Percentiles rank a stretch among this genome's conserved stretches.
Evolutionary conservation across 1,284 basidiomycete species (phyloP).

Genomic region (Ustilago shanxiensis): DNA sequence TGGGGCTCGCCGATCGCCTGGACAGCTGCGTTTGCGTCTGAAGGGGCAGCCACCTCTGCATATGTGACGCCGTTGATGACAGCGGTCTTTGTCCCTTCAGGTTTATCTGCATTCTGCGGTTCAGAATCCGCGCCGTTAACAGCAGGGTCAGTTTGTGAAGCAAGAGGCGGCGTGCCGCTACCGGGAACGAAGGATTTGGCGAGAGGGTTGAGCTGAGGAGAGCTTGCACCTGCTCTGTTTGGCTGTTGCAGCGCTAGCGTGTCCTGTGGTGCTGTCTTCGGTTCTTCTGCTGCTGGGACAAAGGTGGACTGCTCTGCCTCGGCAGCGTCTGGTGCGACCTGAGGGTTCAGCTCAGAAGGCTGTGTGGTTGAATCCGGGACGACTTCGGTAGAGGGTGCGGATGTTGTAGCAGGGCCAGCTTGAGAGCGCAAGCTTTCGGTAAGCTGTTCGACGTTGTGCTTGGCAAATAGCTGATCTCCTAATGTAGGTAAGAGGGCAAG

Average conservation of each 20-base stretch:
- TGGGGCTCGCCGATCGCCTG: background rate
- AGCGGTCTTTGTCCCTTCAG: background rate
- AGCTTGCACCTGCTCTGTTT: conserved; percentile 17
- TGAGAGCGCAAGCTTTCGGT: conserved; percentile 77
- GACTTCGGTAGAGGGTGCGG: background rate
- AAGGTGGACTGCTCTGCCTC: background rate
- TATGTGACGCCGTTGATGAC: background rate
- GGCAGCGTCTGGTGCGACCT: background rate
- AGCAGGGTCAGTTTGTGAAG: background rate
- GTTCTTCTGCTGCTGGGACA: background rate
- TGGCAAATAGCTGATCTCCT: conserved; percentile 78
- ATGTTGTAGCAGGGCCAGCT: conserved; percentile 23
- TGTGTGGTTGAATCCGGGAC: conserved; percentile 13
- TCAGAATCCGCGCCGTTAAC: background rate
- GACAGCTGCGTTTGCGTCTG: background rate
- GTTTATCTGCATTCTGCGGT: background rate
- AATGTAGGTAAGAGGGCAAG: conserved; percentile 84
- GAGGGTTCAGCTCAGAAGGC: conserved; percentile 8
- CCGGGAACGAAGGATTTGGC: conserved; percentile 45
- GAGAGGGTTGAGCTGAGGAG: conserved; percentile 44
- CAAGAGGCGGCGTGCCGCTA: background rate
- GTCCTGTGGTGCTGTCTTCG: background rate
- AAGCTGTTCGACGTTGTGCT: conserved; percentile 85
- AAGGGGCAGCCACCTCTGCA: background rate
- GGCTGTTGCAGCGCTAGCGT: background rate